phyloP scores from a whole-genome alignment of 78 protist genomes.

The Dictyostelium intermedium region DNA sequence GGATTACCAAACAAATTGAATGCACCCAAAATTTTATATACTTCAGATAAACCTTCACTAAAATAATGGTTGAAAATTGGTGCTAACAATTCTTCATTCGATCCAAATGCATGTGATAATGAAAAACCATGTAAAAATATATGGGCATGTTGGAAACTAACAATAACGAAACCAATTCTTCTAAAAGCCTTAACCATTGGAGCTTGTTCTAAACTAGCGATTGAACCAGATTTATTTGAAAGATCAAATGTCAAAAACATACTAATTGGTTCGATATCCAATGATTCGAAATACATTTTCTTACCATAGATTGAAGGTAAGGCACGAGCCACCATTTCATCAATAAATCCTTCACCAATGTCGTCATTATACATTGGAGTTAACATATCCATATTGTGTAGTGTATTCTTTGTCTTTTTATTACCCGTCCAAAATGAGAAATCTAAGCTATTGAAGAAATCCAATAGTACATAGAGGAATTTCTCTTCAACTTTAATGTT shows the following conservation, averaged over 20 bases:
- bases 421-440: slow-evolving; percentile 72
- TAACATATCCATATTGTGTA: slow-evolving; percentile 24
- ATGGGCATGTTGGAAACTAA: slow-evolving; percentile 77
- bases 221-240: slow-evolving; percentile 53
- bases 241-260: slow-evolving; percentile 63
- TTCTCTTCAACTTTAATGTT: slow-evolving; percentile 55
- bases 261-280: slow-evolving; percentile 44
- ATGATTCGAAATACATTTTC: slow-evolving; percentile 74
- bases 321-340: slow-evolving; percentile 40
- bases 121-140: slow-evolving; percentile 32
- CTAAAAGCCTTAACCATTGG: slow-evolving; percentile 69
- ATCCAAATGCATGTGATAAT: slow-evolving; percentile 72
- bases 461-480: slow-evolving; percentile 46
- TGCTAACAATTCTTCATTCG: slow-evolving; percentile 60
- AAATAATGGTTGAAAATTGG: slow-evolving; percentile 80
- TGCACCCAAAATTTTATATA: slow-evolving; percentile 87
- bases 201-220: slow-evolving; percentile 29
- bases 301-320: slow-evolving; percentile 66
- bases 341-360: slow-evolving; percentile 65
- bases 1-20: slow-evolving; percentile 91
- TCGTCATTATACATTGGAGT: slow-evolving; percentile 29
- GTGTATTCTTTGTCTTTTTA: slow-evolving; percentile 27
- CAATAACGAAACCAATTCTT: slow-evolving; percentile 76
- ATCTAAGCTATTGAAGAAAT: slow-evolving; percentile 56
- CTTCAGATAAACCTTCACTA: slow-evolving; percentile 58